Percentiles rank a stretch among this genome's conserved stretches.
Conservation (phyloP, 345 rosid species). For the Syzygium oleosum region DNA sequence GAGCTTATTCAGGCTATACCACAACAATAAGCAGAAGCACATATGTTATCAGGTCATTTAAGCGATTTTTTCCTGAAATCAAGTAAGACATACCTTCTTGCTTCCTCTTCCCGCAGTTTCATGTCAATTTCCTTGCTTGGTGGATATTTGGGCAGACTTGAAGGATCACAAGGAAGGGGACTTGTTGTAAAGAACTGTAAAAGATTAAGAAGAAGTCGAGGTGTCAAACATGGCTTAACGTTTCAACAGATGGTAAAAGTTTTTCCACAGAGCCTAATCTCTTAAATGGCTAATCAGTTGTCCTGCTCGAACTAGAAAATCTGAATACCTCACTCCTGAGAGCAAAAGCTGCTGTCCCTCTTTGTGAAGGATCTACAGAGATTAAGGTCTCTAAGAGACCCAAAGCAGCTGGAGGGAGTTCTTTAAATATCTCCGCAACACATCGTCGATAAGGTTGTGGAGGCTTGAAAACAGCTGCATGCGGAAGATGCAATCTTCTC, state of each 20-base stretch:
- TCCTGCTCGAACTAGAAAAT: not conserved
- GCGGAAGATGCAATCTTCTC: constrained; percentile 57
- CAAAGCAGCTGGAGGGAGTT: constrained; percentile 50
- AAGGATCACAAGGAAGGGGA: constrained; percentile 87
- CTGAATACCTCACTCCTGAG: constrained; percentile 69
- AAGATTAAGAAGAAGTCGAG: not conserved
- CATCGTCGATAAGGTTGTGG: constrained; percentile 66
- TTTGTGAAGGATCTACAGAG: constrained; percentile 63
- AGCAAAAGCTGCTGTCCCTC: constrained; percentile 77
- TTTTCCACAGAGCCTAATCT: not conserved
- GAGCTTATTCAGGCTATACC: not conserved
- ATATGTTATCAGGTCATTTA: not conserved
- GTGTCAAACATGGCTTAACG: not conserved
- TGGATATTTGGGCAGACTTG: constrained; percentile 87
- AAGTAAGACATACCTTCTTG: constrained; percentile 39
- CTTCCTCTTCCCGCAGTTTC: constrained; percentile 72
- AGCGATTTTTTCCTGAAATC: not conserved
- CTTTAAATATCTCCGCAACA: constrained; percentile 55
- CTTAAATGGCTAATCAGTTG: not conserved
- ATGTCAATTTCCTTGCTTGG: constrained; percentile 97
- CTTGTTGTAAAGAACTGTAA: constrained; percentile 62
- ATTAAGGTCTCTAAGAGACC: constrained; percentile 71
- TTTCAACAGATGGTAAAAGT: not conserved
- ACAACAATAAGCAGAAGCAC: not conserved
- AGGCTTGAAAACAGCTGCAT: constrained; percentile 67